Percentiles rank a stretch among this genome's conserved stretches.
Conservation (phyloP, 768 basidiomycete species). For the Kwoniella newhampshirensis region DNA sequence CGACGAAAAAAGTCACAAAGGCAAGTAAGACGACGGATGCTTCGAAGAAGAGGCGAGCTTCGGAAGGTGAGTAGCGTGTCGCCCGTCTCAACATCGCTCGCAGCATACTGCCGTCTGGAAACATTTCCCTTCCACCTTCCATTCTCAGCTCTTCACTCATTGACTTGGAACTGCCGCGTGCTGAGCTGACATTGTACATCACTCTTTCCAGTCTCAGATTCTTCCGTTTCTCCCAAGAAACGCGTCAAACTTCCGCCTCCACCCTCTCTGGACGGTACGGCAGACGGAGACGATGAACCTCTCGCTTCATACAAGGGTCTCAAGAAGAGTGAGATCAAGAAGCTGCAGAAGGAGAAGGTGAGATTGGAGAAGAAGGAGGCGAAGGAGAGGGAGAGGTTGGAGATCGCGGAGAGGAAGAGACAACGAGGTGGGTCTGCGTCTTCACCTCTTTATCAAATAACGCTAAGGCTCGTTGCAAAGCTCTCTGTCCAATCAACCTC, state of each 20-base stretch:
- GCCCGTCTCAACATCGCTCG: no score
- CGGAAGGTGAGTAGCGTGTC: constrained; percentile 35
- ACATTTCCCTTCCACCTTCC: no score
- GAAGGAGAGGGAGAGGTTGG: constrained; percentile 68
- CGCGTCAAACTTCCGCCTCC: constrained; percentile 5
- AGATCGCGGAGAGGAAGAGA: constrained; percentile 59
- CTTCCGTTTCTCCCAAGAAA: constrained; percentile 27
- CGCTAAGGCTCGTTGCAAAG: no score
- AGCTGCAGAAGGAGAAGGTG: constrained; percentile 68
- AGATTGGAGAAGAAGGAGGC: constrained; percentile 66
- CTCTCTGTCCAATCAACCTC: constrained; percentile 70
- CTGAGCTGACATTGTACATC: constrained; percentile 57
- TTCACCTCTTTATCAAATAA: neutral
- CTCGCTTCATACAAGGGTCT: constrained; percentile 23
- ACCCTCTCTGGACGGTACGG: constrained; percentile 21
- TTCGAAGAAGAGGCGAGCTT: constrained; percentile 38
- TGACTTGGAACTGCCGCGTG: neutral
- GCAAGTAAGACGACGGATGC: constrained; percentile 63
- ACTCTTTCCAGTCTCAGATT: neutral
- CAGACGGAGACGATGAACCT: constrained; percentile 17
- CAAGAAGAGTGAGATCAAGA: constrained; percentile 64
- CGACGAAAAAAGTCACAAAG: constrained; percentile 51
- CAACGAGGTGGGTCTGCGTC: constrained; percentile 11
- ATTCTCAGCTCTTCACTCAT: no score
- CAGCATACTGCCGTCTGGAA: no score